Percentiles rank a stretch among this genome's conserved stretches.
Conservation (phyloP, 2,329 filamentous ascomycete genomes). For the Fusarium udum region DNA sequence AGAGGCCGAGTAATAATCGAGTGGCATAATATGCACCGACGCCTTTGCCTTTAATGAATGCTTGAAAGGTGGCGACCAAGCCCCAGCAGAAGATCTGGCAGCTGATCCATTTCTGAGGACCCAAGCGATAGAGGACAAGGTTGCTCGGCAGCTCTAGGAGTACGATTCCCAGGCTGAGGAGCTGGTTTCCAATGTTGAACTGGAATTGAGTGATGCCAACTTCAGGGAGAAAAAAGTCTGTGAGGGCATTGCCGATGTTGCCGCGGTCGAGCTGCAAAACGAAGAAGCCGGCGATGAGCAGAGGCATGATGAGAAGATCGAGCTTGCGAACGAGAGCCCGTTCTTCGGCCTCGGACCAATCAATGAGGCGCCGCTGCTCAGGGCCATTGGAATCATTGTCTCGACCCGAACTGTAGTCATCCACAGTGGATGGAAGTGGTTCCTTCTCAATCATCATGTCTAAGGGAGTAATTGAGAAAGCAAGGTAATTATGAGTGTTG, state of each 20-base stretch:
- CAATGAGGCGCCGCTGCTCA: background rate
- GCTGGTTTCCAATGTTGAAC: conserved; percentile 1
- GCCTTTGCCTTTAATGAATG: background rate
- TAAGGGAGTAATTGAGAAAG: background rate
- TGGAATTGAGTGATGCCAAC: conserved; percentile 52
- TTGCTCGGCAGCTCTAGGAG: conserved; percentile 2
- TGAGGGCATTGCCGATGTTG: conserved; percentile 54
- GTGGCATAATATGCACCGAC: background rate
- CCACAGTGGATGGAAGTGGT: background rate
- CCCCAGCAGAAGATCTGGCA: background rate
- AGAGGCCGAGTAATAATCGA: background rate
- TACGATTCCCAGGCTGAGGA: background rate
- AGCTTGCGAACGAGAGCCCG: conserved; percentile 34
- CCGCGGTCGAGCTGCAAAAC: conserved; percentile 52
- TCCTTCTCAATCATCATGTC: background rate
- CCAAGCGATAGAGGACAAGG: background rate
- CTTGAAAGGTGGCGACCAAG: background rate
- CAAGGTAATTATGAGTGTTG: background rate
- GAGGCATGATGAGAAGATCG: conserved; percentile 2
- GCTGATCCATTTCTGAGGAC: conserved; percentile 2
- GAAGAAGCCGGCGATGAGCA: conserved; percentile 45
- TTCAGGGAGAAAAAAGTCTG: conserved; percentile 44
- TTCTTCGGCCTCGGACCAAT: conserved; percentile 19
- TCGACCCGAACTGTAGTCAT: background rate
- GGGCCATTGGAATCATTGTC: background rate